A percentile compares a stretch with the other conserved stretches of the same genome.
phyloP scores from a whole-genome alignment of 2,329 filamentous ascomycete species.

The Amauroascus verrucosus region DNA sequence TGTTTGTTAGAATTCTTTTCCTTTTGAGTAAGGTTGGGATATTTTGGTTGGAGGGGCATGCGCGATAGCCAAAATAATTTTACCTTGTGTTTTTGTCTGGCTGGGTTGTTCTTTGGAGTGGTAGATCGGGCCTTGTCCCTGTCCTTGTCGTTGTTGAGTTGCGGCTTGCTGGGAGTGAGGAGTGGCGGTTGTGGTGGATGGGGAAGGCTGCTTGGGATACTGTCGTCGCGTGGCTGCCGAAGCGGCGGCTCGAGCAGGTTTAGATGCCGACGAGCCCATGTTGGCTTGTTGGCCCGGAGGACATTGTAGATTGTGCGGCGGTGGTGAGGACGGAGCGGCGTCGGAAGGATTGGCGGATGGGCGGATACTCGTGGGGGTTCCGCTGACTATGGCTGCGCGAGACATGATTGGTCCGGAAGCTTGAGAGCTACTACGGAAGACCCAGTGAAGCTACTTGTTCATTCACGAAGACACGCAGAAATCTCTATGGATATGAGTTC shows the following conservation, averaged over 20 bases:
- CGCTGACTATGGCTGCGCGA: not conserved
- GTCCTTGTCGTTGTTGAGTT: constrained; percentile 15
- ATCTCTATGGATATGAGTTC: too few species aligned
- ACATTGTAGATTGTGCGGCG: not conserved
- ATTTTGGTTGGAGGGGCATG: not conserved
- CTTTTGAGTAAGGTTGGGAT: not conserved
- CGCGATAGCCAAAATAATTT: too few species aligned
- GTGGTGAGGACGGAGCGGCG: too few species aligned
- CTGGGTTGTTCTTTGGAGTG: constrained; percentile 30
- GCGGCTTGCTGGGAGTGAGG: constrained; percentile 25
- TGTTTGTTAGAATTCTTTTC: not conserved
- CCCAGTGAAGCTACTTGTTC: not conserved
- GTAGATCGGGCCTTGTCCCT: constrained; percentile 25
- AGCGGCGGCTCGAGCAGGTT: constrained; percentile 36
- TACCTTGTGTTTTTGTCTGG: constrained; percentile 28
- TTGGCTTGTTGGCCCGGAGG: not conserved
- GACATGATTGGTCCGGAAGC: constrained; percentile 1
- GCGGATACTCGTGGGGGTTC: not conserved
- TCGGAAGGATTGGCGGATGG: not conserved
- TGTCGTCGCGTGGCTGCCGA: constrained; percentile 43
- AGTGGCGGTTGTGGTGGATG: constrained; percentile 27
- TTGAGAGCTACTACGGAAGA: not conserved
- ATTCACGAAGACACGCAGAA: not conserved
- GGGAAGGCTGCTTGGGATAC: constrained; percentile 44
- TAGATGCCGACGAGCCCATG: constrained; percentile 53